Evolutionary conservation across 331 rosid species (phyloP).

Genomic region (Cydonia oblonga): DNA sequence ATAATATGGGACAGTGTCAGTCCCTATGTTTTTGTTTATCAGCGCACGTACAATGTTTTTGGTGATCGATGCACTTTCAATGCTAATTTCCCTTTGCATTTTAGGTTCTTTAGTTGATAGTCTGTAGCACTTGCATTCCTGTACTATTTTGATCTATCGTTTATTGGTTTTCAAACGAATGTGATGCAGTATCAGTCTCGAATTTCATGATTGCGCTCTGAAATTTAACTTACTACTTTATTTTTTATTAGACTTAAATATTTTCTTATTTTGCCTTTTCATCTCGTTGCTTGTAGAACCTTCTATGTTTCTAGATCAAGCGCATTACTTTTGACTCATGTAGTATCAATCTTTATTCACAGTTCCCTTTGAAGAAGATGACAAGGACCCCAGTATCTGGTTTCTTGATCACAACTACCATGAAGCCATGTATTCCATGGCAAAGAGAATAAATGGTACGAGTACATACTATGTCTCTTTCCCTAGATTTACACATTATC

Average conservation of each 20-base stretch:
- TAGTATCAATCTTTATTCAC: slow-evolving; percentile 1
- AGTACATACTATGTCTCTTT: background rate
- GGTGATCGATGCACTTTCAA: too few relatives aligned
- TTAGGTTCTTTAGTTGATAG: too few relatives aligned
- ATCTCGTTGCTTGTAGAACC: too few relatives aligned
- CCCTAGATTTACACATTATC: too few relatives aligned
- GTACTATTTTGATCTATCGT: background rate
- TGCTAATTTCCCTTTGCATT: too few relatives aligned
- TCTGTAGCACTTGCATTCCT: background rate
- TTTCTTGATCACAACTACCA: slow-evolving; percentile 93
- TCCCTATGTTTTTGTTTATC: too few relatives aligned
- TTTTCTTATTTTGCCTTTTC: background rate
- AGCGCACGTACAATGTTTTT: too few relatives aligned
- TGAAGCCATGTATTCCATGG: slow-evolving; percentile 88
- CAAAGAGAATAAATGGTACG: slow-evolving; percentile 83
- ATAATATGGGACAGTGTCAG: too few relatives aligned
- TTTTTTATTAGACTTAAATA: background rate
- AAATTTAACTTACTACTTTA: background rate
- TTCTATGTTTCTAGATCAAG: background rate
- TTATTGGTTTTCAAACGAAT: background rate
- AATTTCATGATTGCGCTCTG: background rate
- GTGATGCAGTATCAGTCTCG: background rate
- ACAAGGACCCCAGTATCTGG: slow-evolving; percentile 87
- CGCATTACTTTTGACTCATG: background rate
- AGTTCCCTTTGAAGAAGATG: slow-evolving; percentile 96